phyloP scores from a whole-genome alignment of 1,139 yeast species.

The Magnusiomyces paraingens region DNA sequence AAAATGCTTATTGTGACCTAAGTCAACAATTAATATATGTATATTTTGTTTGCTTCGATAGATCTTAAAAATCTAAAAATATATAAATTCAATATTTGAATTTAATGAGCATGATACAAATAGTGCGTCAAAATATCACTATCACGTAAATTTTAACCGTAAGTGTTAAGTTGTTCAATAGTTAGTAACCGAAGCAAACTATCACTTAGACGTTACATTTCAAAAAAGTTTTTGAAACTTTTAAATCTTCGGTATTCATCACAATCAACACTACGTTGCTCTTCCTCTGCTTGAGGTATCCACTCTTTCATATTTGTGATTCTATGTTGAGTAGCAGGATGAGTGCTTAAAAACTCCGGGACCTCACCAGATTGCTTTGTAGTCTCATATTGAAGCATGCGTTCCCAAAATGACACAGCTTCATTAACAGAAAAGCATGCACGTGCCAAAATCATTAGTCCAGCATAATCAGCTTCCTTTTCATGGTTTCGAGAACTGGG shows the following conservation, averaged over 20 bases:
- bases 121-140: no score
- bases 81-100: no score
- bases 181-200: no score
- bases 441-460: constrained; percentile 81
- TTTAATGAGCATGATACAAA: no score
- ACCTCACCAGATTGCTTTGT: constrained; percentile 20
- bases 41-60: no score
- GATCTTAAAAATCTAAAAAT: no score
- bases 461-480: constrained; percentile 91
- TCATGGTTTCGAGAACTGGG: constrained; percentile 94
- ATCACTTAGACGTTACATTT: not conserved
- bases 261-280: constrained; percentile 23
- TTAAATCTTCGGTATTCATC: constrained; percentile 9
- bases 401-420: constrained; percentile 71
- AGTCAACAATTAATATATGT: no score
- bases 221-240: constrained; percentile 7
- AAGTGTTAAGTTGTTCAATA: no score
- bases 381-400: constrained; percentile 63
- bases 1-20: no score
- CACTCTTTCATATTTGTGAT: constrained; percentile 61
- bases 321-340: constrained; percentile 77
- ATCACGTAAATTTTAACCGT: no score
- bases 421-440: constrained; percentile 79
- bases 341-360: constrained; percentile 72
- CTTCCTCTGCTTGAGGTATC: constrained; percentile 59